Conservation (phyloP, 2,329 filamentous ascomycete species). For the Pezicula radicicola region DNA sequence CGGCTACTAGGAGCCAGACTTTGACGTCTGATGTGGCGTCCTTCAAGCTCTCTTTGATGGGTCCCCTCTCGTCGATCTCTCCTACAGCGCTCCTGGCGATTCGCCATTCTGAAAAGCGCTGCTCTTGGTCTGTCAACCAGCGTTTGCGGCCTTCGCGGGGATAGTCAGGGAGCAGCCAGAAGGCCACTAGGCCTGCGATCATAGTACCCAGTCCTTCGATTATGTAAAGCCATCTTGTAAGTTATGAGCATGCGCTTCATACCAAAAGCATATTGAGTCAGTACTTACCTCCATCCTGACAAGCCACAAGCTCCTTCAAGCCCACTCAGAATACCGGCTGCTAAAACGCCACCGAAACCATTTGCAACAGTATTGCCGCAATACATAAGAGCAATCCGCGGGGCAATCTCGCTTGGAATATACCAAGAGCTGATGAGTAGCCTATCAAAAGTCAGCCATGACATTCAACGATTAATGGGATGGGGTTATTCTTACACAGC, state of each 20-base stretch:
- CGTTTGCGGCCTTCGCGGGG: slow-evolving; percentile 20
- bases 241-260: too few relatives aligned
- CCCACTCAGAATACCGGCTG: slow-evolving; percentile 31
- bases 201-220: slow-evolving; percentile 13
- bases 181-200: slow-evolving; percentile 4
- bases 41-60: slow-evolving; percentile 38
- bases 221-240: slow-evolving; percentile 12
- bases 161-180: slow-evolving; percentile 7
- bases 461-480: not conserved
- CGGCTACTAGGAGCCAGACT: slow-evolving; percentile 38
- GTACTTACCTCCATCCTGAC: slow-evolving; percentile 1
- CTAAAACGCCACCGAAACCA: slow-evolving; percentile 37
- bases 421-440: slow-evolving; percentile 44
- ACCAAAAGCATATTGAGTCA: too few relatives aligned
- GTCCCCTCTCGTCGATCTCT: slow-evolving; percentile 56
- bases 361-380: slow-evolving; percentile 33
- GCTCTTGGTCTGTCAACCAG: slow-evolving; percentile 40
- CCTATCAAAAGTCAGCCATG: too few relatives aligned
- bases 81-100: slow-evolving; percentile 57
- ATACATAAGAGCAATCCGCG: slow-evolving; percentile 33
- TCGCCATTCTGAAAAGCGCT: slow-evolving; percentile 48
- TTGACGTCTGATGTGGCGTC: slow-evolving; percentile 34
- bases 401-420: slow-evolving; percentile 36
- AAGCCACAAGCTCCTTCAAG: slow-evolving; percentile 7
- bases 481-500: slow-evolving; percentile 33